phyloP scores from a whole-genome alignment of 305 asterid species.

The Plantago coronopus region DNA sequence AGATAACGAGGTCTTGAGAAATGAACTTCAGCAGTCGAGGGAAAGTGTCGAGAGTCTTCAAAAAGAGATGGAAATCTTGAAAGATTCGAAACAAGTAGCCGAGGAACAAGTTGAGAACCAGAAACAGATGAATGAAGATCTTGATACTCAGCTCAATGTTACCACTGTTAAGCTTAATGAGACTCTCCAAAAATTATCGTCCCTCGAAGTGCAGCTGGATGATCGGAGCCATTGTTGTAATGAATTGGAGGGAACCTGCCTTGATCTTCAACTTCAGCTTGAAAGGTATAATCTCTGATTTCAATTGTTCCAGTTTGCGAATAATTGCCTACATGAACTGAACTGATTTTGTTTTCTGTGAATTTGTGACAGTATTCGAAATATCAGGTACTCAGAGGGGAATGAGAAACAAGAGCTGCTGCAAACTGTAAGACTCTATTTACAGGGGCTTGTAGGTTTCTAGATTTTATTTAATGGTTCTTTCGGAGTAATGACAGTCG shows the following conservation, averaged over 20 bases:
- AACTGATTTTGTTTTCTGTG: neutral
- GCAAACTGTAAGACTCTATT: constrained; percentile 39
- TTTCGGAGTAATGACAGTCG: constrained; percentile 10
- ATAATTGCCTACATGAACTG: too few species aligned
- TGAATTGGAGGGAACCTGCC: constrained; percentile 69
- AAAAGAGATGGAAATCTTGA: constrained; percentile 37
- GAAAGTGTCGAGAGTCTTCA: constrained; percentile 26
- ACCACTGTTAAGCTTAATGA: constrained; percentile 44
- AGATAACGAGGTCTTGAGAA: constrained; percentile 3
- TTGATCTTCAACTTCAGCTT: constrained; percentile 82
- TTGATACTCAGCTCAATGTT: constrained; percentile 61
- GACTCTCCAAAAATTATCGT: constrained; percentile 46
- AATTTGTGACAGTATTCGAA: constrained; percentile 34
- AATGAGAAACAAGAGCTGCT: constrained; percentile 42
- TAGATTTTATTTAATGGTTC: too few species aligned
- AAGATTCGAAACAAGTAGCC: constrained; percentile 41
- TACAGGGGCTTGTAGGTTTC: too few species aligned
- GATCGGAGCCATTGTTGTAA: constrained; percentile 57
- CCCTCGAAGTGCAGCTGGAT: constrained; percentile 66
- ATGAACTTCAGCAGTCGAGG: constrained; percentile 27
- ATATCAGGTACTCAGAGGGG: constrained; percentile 30
- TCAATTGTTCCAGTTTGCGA: too few species aligned
- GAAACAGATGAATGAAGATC: constrained; percentile 60
- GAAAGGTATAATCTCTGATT: constrained; percentile 45
- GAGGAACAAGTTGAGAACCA: constrained; percentile 65